phyloP scores from a whole-genome alignment of 768 basidiomycete genomes.

The Lentinula aciculospora region DNA sequence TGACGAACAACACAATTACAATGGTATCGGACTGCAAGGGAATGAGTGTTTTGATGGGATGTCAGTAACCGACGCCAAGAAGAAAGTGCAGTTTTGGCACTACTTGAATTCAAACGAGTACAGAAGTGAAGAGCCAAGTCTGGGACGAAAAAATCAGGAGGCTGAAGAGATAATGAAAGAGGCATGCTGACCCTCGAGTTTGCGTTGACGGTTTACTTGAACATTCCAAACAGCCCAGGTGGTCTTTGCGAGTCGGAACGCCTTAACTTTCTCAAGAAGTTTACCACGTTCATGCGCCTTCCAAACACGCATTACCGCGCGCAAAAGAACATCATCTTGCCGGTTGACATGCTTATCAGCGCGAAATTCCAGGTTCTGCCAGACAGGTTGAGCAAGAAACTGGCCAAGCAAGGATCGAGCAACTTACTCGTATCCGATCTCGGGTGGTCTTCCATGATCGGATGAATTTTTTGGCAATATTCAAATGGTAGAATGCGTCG shows the following conservation, averaged over 20 bases:
- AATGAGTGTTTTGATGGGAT: conserved; percentile 39
- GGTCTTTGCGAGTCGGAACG: conserved; percentile 36
- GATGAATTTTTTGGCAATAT: conserved; percentile 40
- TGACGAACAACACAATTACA: conserved; percentile 31
- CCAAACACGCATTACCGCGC: conserved; percentile 60
- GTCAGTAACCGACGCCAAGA: conserved; percentile 40
- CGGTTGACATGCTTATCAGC: conserved; percentile 51
- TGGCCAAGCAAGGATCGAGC: background rate
- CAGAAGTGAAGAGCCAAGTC: conserved; percentile 48
- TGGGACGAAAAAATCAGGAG: conserved; percentile 19
- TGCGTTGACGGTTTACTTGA: conserved; percentile 31
- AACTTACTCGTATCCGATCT: conserved; percentile 45
- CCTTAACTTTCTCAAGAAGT: conserved; percentile 48
- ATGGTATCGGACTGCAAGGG: conserved; percentile 47
- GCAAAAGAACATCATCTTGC: conserved; percentile 53
- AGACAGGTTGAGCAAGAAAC: background rate
- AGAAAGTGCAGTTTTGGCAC: conserved; percentile 28
- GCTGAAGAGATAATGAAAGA: background rate
- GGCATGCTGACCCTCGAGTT: conserved; percentile 38
- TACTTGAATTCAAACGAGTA: conserved; percentile 34
- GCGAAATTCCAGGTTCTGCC: conserved; percentile 48
- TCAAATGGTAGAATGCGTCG: conserved; percentile 32
- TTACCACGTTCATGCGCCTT: conserved; percentile 60
- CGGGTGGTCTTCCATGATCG: conserved; percentile 51
- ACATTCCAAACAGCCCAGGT: conserved; percentile 47